Percentiles rank a stretch among this genome's conserved stretches.
Evolutionary conservation across 2,329 filamentous ascomycete species (phyloP).

Genomic region (Chrysosphaeria jannelii): DNA sequence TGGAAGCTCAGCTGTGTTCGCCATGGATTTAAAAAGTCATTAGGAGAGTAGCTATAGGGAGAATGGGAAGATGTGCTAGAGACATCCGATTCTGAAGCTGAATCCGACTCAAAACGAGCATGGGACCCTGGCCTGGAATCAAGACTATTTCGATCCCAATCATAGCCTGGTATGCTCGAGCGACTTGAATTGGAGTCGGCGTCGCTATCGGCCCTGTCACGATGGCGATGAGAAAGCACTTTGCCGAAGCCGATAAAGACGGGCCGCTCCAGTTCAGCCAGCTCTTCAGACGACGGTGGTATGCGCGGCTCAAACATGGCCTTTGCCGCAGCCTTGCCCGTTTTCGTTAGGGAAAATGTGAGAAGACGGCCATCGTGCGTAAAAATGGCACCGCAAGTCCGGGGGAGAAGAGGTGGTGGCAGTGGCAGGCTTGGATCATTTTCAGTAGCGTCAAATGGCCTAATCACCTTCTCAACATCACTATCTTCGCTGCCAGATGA

Average conservation of each 20-base stretch:
- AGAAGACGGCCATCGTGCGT: conserved; percentile 29
- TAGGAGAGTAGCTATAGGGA: not conserved
- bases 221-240: too few species aligned
- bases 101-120: too few species aligned
- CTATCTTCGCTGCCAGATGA: too few species aligned
- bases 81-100: conserved; percentile 14
- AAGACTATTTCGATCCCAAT: too few species aligned
- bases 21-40: conserved; percentile 4
- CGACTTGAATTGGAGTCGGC: too few species aligned
- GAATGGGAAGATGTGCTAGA: conserved; percentile 1
- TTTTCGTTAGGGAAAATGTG: conserved; percentile 39
- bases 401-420: conserved; percentile 23
- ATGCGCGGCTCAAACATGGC: conserved; percentile 17
- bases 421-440: not conserved
- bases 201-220: too few species aligned
- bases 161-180: too few species aligned
- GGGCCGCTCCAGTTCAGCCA: conserved; percentile 4
- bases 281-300: conserved; percentile 5
- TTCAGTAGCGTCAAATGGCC: too few species aligned
- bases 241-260: conserved; percentile 5
- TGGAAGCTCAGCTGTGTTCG: conserved; percentile 12
- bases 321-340: conserved; percentile 21
- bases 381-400: conserved; percentile 28
- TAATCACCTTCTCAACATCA: too few species aligned
- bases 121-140: too few species aligned